Percentiles rank a stretch among this genome's conserved stretches.
Conservation (phyloP, 1,284 basidiomycete species). For the Malassezia caprae region DNA sequence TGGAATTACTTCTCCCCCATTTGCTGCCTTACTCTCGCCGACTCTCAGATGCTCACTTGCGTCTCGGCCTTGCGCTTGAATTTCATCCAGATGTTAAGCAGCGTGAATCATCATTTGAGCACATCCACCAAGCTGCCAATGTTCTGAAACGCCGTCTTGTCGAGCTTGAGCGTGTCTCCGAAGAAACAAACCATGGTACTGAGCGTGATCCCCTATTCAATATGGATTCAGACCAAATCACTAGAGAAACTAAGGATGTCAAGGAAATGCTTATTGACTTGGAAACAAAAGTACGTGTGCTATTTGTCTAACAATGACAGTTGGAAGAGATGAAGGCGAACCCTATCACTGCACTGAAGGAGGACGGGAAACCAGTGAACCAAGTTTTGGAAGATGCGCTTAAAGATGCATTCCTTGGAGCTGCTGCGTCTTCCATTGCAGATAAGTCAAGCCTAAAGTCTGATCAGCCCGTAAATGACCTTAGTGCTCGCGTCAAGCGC, state of each 20-base stretch:
- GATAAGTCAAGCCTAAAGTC: neutral
- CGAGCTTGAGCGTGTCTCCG: conserved; percentile 18
- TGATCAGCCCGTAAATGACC: conserved; percentile 12
- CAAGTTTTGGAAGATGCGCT: conserved; percentile 39
- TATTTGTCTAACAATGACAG: neutral
- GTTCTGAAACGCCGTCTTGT: conserved; percentile 25
- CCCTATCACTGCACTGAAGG: conserved; percentile 23
- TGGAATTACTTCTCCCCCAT: conserved; percentile 28
- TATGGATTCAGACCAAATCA: conserved; percentile 20
- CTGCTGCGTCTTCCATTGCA: conserved; percentile 8
- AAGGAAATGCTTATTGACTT: conserved; percentile 37
- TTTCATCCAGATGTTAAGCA: conserved; percentile 35
- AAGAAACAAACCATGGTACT: neutral
- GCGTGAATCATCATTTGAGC: conserved; percentile 24
- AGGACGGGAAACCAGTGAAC: conserved; percentile 26
- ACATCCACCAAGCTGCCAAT: conserved; percentile 29
- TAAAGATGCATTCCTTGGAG: conserved; percentile 40
- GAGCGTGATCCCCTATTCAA: conserved; percentile 20
- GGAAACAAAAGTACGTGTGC: conserved; percentile 23
- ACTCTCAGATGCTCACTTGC: conserved; percentile 42
- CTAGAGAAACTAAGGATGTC: conserved; percentile 32
- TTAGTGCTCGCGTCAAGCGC: conserved; percentile 13
- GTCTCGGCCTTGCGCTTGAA: conserved; percentile 42
- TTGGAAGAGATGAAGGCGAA: conserved; percentile 33
- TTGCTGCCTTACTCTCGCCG: conserved; percentile 37